Evolutionary conservation across 169 alveolate species (phyloP), one percentile per base, ranked within the genome.

Genomic region (Plasmodium vivax): DNA sequence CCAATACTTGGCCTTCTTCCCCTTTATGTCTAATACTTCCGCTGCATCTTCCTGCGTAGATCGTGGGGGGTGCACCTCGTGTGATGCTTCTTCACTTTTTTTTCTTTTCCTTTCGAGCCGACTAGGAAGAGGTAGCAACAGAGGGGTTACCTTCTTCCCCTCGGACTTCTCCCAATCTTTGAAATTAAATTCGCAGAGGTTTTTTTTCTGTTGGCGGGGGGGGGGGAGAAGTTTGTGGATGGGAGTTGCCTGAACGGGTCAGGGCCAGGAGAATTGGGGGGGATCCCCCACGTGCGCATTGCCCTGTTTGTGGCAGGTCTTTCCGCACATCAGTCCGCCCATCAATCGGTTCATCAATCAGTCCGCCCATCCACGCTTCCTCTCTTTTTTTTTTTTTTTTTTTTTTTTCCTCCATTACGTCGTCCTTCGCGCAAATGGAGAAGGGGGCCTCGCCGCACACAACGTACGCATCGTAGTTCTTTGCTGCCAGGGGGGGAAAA

Each of bases 371-470:
- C 23, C 12, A 1, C n/a, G n/a, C n/a, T n/a, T 41, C 32, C 30
- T 45, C 27, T n/a, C n/a, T n/a, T n/a, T n/a, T n/a, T n/a, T 85
- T 12, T 58, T 19, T 72, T 84, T 36, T 51, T 85, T 51, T 56
- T 54, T 87, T 88, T 27, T 88, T 88, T 88, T 79, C 54, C 27
- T 75, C 30, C 56, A 77, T 36, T 88, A 88, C 94, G 72, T 88
- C 94, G 71, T 88, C 68, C 74, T 88, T 88, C 19, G 94, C 62
- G 58, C 94, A 88, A 34, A 88, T 88, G 34, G 82, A 88, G 43
- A 88, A 88, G 43, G 94, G 90, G 27, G 94, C 94, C 82, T 88
- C 94, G 14, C 94, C 94, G 82, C 94, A 88, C 68, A 88, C 94
- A 88, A 88, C 94, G 82, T 88, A 88, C 14, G 94, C 94, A 38